Percentiles rank a stretch among this genome's conserved stretches.
Conservation (phyloP, 139 green algal species). For the Coelastrella sp. region DNA sequence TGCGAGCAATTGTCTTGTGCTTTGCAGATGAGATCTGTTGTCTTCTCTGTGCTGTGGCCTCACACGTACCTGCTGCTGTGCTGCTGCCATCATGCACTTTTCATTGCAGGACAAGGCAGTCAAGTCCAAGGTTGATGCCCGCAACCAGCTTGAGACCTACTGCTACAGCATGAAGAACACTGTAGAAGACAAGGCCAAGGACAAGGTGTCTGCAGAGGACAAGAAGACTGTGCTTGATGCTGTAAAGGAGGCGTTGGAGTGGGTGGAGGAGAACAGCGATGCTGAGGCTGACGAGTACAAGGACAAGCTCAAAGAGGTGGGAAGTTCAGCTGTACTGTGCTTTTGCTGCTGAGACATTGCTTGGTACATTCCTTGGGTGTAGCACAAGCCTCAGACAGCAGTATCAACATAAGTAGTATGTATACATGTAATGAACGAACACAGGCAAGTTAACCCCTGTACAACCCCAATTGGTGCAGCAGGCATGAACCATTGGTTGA, state of each 20-base stretch:
- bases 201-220: slow-evolving; percentile 70
- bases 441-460: too few species aligned
- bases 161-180: slow-evolving; percentile 74
- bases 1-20: too few species aligned
- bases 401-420: too few species aligned
- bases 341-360: not conserved
- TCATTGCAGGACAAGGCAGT: slow-evolving; percentile 50
- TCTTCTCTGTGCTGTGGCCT: too few species aligned
- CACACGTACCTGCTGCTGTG: too few species aligned
- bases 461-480: too few species aligned
- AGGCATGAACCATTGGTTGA: too few species aligned
- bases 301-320: slow-evolving; percentile 96
- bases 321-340: not conserved
- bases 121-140: slow-evolving; percentile 58
- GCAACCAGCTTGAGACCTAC: slow-evolving; percentile 69
- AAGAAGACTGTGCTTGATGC: slow-evolving; percentile 89
- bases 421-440: too few species aligned
- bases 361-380: not conserved
- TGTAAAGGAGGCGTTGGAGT: slow-evolving; percentile 94
- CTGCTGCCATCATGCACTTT: not conserved
- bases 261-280: slow-evolving; percentile 90
- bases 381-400: not conserved
- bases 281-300: slow-evolving; percentile 93
- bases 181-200: slow-evolving; percentile 84
- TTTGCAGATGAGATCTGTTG: too few species aligned